Percentiles rank a stretch among this genome's conserved stretches.
phyloP scores from a whole-genome alignment of 306 rosid species.

The Senna tora region DNA sequence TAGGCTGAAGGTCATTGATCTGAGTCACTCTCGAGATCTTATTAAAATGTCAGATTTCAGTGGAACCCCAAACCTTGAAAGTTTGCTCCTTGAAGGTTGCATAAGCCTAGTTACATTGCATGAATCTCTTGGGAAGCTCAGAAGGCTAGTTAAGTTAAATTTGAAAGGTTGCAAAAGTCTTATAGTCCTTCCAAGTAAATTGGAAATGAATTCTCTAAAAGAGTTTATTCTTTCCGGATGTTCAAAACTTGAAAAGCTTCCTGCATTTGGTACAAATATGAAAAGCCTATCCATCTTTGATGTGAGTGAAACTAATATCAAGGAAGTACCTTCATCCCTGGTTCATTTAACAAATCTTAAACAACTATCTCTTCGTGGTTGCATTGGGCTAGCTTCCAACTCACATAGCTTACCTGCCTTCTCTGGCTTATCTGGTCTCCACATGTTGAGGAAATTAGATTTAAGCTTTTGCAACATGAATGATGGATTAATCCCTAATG shows the following conservation, averaged over 20 bases:
- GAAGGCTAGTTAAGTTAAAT: conserved; percentile 8
- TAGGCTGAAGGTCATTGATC: neutral
- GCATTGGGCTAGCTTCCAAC: neutral
- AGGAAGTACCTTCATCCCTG: neutral
- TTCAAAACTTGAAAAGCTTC: neutral
- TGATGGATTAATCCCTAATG: neutral
- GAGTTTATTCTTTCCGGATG: neutral
- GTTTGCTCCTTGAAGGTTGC: neutral
- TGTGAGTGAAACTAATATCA: neutral
- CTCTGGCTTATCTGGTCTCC: neutral
- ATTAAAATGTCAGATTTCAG: neutral
- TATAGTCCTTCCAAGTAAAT: conserved; percentile 12
- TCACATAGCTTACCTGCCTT: neutral
- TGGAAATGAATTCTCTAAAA: conserved; percentile 1
- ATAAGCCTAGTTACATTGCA: neutral
- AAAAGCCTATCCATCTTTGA: conserved; percentile 1
- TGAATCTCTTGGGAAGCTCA: neutral
- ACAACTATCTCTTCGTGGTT: neutral
- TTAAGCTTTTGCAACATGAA: neutral
- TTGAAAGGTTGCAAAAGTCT: neutral
- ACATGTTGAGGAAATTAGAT: neutral
- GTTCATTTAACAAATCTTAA: neutral
- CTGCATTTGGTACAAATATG: conserved; percentile 4
- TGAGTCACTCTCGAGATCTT: neutral
- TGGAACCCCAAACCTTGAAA: neutral